Percentiles rank a stretch among this genome's conserved stretches.
These are phyloP conservation scores for Allium sativum DNA, from an alignment of 106 monocot genomes.

Conservation along the genomic window DNA sequence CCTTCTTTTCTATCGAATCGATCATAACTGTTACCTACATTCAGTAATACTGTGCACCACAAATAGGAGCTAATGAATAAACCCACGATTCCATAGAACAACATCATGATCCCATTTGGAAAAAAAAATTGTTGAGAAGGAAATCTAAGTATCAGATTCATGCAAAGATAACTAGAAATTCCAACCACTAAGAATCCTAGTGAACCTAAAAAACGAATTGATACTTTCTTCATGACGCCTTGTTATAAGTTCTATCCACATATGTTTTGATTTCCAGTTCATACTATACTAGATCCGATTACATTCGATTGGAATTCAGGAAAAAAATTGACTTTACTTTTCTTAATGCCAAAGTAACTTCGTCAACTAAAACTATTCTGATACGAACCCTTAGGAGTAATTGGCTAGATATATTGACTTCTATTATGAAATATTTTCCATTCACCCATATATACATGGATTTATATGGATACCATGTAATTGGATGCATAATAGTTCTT, in stretches of 20 bases:
- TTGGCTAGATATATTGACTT: conserved; percentile 5
- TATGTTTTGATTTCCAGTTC: not conserved
- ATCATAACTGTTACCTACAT: conserved; percentile 2
- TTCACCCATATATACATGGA: not conserved
- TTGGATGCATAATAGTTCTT: no score
- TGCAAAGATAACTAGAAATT: conserved; percentile 21
- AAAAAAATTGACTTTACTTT: conserved; percentile 5
- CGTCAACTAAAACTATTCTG: conserved; percentile 4
- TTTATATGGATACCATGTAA: no score
- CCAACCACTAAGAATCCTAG: conserved; percentile 21
- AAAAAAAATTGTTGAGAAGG: conserved; percentile 11
- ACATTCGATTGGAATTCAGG: conserved; percentile 5
- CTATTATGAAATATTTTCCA: not conserved
- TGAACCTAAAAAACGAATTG: conserved; percentile 21
- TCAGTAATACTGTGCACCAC: not conserved
- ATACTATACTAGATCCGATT: conserved; percentile 5
- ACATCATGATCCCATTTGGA: conserved; percentile 13
- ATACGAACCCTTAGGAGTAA: conserved; percentile 4
- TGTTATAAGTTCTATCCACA: conserved; percentile 6
- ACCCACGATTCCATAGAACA: not conserved
- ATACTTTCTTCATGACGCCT: conserved; percentile 9
- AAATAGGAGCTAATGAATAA: conserved; percentile 1
- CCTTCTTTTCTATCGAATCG: conserved; percentile 1
- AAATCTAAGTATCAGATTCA: conserved; percentile 20
- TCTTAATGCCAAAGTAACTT: conserved; percentile 1